Evolutionary conservation across 202 grass and related monocot genomes (phyloP), one percentile per base, ranked within the genome.

Genomic region (Carex arenaria): DNA sequence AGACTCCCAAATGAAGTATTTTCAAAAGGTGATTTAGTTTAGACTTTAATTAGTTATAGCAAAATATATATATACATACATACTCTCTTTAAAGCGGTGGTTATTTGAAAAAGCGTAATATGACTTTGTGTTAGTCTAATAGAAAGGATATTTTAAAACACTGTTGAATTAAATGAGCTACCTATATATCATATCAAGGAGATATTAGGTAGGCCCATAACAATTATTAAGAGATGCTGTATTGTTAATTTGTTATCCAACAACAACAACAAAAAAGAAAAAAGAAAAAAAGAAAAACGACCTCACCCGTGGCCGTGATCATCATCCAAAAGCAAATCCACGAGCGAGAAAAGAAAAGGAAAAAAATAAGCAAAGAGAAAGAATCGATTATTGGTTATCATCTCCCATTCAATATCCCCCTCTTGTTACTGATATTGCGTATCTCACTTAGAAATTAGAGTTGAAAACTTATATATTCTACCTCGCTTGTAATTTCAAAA

Each of bases 241-340:
- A 49, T 45, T 45, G 84, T 72, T n/a, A 32, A 32, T 32, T 32
- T 32, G 2, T 3, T 82, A 59, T 23, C 32, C 14, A 47, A 71
- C 40, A 64, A 83, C 26, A 26, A 26, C 26, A 26, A 26, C 1
- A 77, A 80, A 84, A 45, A 76, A 57, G 10, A 80, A 81, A 53
- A 70, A 57, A 14, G 14, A 10, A 28, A 53, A 73, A 85, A 79
- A 55, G 72, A 81, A 81, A 83, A 80, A 90, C 62, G 83, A 51
- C 60, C 30, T 45, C 55, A 40, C 75, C 83, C 80, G 63, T 86
- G 84, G 68, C 83, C 80, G 63, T 86, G 85, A 94, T 85, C 86
- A 90, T 83, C 84, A 4, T 80, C 90, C 72, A 67, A 77, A 85
- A 85, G 70, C 85, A 88, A 83, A 89, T 83, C 43, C 86, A 78